phyloP scores from a whole-genome alignment of 148 eudicot species.

The Vaccinium macrocarpon region DNA sequence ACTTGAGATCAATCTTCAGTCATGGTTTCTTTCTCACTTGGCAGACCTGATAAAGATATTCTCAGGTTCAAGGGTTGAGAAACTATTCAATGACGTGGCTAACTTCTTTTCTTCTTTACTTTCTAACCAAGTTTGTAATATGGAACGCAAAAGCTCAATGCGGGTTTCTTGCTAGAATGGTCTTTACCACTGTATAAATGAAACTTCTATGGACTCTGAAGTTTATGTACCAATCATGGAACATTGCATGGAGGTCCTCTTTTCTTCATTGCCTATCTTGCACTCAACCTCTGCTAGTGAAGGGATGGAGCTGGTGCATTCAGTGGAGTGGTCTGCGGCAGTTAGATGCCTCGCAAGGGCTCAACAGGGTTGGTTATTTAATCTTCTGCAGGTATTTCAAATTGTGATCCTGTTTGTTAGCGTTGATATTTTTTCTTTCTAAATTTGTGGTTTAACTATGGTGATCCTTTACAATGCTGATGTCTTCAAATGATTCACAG shows the following conservation, averaged over 20 bases:
- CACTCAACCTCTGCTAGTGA: constrained; percentile 23
- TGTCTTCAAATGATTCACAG: neutral
- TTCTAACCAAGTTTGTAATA: constrained; percentile 31
- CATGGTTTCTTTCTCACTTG: constrained; percentile 60
- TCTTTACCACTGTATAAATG: constrained; percentile 45
- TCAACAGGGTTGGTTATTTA: constrained; percentile 60
- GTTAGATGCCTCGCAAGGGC: constrained; percentile 72
- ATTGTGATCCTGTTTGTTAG: neutral
- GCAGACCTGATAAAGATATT: constrained; percentile 56
- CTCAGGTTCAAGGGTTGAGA: constrained; percentile 68
- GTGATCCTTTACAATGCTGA: neutral
- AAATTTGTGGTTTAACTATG: neutral
- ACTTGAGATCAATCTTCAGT: constrained; percentile 69
- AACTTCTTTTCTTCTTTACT: constrained; percentile 49
- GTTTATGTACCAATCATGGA: constrained; percentile 52
- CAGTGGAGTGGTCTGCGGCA: constrained; percentile 64
- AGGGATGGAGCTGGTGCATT: constrained; percentile 26
- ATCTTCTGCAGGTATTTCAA: constrained; percentile 59
- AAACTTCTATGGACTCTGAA: constrained; percentile 38
- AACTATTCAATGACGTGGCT: constrained; percentile 62
- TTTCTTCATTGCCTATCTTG: constrained; percentile 45
- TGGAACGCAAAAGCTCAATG: constrained; percentile 45
- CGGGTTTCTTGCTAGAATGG: constrained; percentile 81
- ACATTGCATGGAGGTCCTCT: constrained; percentile 75
- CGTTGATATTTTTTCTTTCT: neutral